Conservation (phyloP, 768 basidiomycete species). For the Mycena indigotica region DNA sequence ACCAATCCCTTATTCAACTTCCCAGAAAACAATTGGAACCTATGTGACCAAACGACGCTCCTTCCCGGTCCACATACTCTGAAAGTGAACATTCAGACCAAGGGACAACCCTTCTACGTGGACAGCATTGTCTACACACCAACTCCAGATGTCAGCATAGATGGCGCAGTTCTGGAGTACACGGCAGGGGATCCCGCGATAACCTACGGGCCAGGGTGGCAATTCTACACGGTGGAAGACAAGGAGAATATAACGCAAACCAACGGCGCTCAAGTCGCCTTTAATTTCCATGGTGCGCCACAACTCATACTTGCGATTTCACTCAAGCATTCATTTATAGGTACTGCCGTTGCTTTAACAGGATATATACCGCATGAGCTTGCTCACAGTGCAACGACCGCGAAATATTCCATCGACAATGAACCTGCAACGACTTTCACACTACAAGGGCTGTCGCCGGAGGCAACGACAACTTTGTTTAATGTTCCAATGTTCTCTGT, state of each 20-base stretch:
- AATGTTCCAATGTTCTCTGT: constrained; percentile 28
- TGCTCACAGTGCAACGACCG: constrained; percentile 24
- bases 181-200: constrained; percentile 26
- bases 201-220: constrained; percentile 27
- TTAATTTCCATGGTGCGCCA: constrained; percentile 30
- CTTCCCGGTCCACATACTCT: constrained; percentile 29
- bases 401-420: constrained; percentile 32
- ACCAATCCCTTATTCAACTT: constrained; percentile 15
- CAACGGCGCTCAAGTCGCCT: constrained; percentile 22
- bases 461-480: constrained; percentile 12
- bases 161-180: constrained; percentile 21
- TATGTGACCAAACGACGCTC: constrained; percentile 25
- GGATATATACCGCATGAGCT: constrained; percentile 29
- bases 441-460: constrained; percentile 20
- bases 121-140: constrained; percentile 33
- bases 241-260: constrained; percentile 24
- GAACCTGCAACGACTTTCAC: constrained; percentile 15
- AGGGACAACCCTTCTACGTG: constrained; percentile 31
- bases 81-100: constrained; percentile 24
- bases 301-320: neutral
- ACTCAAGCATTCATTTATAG: constrained; percentile 17
- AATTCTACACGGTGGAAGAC: constrained; percentile 22
- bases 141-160: constrained; percentile 21
- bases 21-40: constrained; percentile 29
- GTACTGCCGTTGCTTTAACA: constrained; percentile 28